Evolutionary conservation across 805 yeast genomes (phyloP).

Genomic region (Citeromyces matritensis): DNA sequence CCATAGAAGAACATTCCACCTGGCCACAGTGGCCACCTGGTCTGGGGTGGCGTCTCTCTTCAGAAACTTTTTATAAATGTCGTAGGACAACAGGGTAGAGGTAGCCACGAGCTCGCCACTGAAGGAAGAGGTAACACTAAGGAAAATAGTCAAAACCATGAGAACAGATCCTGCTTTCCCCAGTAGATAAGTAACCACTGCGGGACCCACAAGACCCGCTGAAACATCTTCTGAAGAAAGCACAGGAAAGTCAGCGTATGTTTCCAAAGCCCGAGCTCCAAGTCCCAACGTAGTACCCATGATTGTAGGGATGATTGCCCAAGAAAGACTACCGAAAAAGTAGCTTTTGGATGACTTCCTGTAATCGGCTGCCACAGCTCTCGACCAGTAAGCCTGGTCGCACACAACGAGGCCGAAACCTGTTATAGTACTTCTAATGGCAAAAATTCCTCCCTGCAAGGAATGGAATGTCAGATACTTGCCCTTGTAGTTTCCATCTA

Average conservation of each 20-base stretch:
- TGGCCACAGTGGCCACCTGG: constrained; percentile 12
- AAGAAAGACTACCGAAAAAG: constrained; percentile 17
- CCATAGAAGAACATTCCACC: constrained; percentile 11
- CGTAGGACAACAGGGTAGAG: constrained; percentile 25
- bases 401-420: constrained; percentile 20
- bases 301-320: too few species aligned
- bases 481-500: constrained; percentile 18
- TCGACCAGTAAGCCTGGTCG: constrained; percentile 25
- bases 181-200: constrained; percentile 15
- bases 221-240: constrained; percentile 14
- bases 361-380: constrained; percentile 19
- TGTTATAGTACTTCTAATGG: constrained; percentile 18
- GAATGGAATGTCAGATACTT: constrained; percentile 20
- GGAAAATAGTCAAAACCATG: constrained; percentile 16
- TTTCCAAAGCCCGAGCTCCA: constrained; percentile 15
- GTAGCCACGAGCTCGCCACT: constrained; percentile 24
- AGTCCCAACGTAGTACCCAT: constrained; percentile 20
- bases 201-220: constrained; percentile 16
- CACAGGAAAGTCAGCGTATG: constrained; percentile 13
- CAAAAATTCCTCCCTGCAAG: constrained; percentile 18
- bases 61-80: constrained; percentile 27
- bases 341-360: constrained; percentile 22
- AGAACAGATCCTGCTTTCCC: constrained; percentile 18
- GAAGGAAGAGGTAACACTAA: constrained; percentile 25
- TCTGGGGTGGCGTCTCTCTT: constrained; percentile 11